Conservation (phyloP, 2,329 filamentous ascomycete genomes). For the Alternaria triticimaculans region DNA sequence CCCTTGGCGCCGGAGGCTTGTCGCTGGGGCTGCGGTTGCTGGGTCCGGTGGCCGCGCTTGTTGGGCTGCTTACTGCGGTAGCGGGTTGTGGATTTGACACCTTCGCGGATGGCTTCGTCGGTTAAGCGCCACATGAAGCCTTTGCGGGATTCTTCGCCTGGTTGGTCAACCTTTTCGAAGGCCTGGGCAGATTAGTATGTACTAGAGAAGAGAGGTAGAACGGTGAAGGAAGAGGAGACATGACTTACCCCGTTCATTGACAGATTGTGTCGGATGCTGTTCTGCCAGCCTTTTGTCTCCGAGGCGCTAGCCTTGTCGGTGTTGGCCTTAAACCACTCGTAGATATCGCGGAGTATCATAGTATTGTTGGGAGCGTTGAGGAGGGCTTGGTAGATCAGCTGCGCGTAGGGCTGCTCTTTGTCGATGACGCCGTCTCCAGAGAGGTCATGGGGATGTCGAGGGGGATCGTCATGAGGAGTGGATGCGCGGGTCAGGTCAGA, state of each 20-base stretch:
- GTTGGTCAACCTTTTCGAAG: slow-evolving; percentile 60
- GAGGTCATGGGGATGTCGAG: slow-evolving; percentile 12
- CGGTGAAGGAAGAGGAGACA: background rate
- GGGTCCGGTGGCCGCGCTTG: slow-evolving; percentile 46
- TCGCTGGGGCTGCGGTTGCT: slow-evolving; percentile 46
- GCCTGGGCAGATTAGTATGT: slow-evolving; percentile 50
- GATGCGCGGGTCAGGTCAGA: slow-evolving; percentile 30
- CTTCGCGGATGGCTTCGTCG: slow-evolving; percentile 69
- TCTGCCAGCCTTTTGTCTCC: slow-evolving; percentile 77
- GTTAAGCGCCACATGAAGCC: slow-evolving; percentile 79
- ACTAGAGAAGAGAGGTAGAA: background rate
- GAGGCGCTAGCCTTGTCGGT: slow-evolving; percentile 74
- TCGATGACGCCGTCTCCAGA: slow-evolving; percentile 25
- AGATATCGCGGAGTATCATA: slow-evolving; percentile 85
- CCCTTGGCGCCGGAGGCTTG: slow-evolving; percentile 56
- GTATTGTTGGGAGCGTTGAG: slow-evolving; percentile 69
- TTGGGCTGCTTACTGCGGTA: slow-evolving; percentile 56
- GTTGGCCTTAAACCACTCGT: slow-evolving; percentile 85
- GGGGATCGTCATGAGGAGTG: slow-evolving; percentile 26
- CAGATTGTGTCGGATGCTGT: slow-evolving; percentile 92
- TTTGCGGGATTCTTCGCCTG: slow-evolving; percentile 65
- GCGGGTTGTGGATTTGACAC: slow-evolving; percentile 83
- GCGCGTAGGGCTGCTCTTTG: slow-evolving; percentile 75
- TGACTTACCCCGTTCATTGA: slow-evolving; percentile 87
- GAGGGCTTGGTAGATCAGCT: slow-evolving; percentile 79